Evolutionary conservation across 1,284 basidiomycete genomes (phyloP).

Genomic region (Pseudozyma tsukubaensis): DNA sequence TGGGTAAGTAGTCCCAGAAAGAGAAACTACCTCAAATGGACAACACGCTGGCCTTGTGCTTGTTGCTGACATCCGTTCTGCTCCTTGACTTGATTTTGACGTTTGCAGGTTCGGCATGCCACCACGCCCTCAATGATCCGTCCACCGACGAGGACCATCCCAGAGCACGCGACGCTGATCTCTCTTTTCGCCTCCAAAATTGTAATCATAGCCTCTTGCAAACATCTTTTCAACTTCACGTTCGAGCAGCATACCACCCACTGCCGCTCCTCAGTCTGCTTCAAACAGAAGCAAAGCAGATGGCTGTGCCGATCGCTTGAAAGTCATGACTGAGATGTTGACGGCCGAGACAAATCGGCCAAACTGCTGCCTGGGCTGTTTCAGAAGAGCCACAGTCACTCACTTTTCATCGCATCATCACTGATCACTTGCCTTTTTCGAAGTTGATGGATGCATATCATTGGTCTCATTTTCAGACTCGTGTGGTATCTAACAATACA

Average conservation of each 20-base stretch:
- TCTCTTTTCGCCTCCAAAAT: conserved; percentile 7
- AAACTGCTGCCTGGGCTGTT: no score
- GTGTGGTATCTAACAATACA: conserved; percentile 8
- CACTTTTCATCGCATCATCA: no score
- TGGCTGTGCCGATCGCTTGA: no score
- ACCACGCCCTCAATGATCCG: conserved; percentile 42
- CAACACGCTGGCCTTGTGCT: not conserved
- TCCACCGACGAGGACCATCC: not conserved
- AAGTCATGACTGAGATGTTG: no score
- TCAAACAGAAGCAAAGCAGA: no score
- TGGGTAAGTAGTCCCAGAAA: conserved; percentile 19
- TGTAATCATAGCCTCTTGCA: conserved; percentile 21
- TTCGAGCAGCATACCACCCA: no score
- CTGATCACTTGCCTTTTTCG: no score
- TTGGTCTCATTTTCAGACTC: not conserved
- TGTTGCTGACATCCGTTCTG: not conserved
- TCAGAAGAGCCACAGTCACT: no score
- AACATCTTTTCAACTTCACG: not conserved
- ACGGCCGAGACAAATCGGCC: no score
- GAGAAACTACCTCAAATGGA: not conserved
- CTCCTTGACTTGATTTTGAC: not conserved
- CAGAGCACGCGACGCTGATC: not conserved
- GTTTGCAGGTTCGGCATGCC: conserved; percentile 43
- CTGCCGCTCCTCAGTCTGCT: no score
- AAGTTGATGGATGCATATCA: not conserved